Conservation (phyloP, 2,329 filamentous ascomycete species). For the Nannizziopsis barbatae region DNA sequence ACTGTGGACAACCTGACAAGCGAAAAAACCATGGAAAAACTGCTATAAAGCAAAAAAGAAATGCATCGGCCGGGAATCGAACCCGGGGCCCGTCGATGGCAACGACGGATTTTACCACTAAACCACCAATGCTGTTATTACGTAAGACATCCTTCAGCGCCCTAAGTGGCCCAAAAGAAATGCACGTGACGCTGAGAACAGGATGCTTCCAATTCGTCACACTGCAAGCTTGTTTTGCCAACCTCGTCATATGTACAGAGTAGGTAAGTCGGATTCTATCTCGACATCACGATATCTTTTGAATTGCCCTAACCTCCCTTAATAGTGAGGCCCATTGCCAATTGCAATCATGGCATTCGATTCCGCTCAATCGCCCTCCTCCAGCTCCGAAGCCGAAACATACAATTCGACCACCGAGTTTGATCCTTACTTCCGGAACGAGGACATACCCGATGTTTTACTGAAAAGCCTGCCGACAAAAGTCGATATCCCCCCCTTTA, state of each 20-base stretch:
- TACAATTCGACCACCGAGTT: constrained; percentile 6
- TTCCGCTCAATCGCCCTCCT: too few relatives aligned
- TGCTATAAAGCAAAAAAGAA: not conserved
- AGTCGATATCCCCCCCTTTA: constrained; percentile 19
- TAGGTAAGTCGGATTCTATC: too few relatives aligned
- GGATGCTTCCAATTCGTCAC: too few relatives aligned
- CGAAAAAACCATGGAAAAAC: not conserved
- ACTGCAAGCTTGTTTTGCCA: not conserved
- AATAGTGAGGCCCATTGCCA: too few relatives aligned
- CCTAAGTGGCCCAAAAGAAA: too few relatives aligned
- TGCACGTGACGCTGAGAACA: too few relatives aligned
- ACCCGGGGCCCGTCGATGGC: constrained; percentile 43
- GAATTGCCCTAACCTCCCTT: too few relatives aligned
- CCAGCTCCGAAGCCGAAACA: not conserved
- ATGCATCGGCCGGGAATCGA: constrained; percentile 33
- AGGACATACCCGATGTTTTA: constrained; percentile 7
- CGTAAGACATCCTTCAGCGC: not conserved
- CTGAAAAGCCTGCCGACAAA: constrained; percentile 19
- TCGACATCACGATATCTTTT: too few relatives aligned
- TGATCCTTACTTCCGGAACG: constrained; percentile 11
- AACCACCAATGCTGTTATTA: constrained; percentile 29
- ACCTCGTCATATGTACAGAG: too few relatives aligned
- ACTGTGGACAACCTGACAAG: not conserved
- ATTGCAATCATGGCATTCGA: too few relatives aligned
- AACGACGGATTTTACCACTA: constrained; percentile 46